Evolutionary conservation across 257 asterid species (phyloP).

Genomic region (Capsicum baccatum): DNA sequence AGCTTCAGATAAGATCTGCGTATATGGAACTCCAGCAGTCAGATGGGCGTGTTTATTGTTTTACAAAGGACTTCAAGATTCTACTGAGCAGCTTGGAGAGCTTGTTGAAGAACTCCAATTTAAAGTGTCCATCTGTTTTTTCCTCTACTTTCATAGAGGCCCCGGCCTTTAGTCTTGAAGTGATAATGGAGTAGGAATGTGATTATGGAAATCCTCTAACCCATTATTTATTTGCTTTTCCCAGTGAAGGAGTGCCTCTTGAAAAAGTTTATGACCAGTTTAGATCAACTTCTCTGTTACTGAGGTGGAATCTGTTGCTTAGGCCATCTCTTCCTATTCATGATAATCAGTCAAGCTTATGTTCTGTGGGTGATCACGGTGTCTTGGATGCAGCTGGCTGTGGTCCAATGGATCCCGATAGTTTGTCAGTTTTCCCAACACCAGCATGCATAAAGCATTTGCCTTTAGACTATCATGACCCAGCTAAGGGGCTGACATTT

Average conservation of each 20-base stretch:
- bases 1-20: conserved; percentile 69
- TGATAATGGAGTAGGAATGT: conserved; percentile 96
- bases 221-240: conserved; percentile 95
- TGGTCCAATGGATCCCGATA: conserved; percentile 51
- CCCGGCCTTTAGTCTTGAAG: conserved; percentile 79
- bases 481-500: conserved; percentile 89
- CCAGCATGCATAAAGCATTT: conserved; percentile 86
- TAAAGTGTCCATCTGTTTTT: conserved; percentile 60
- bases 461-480: conserved; percentile 91
- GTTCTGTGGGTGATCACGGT: conserved; percentile 47
- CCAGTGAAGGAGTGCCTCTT: conserved; percentile 82
- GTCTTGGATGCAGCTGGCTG: conserved; percentile 53
- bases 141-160: conserved; percentile 81
- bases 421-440: conserved; percentile 66
- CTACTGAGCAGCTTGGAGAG: conserved; percentile 86
- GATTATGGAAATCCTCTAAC: conserved; percentile 93
- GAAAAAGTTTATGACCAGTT: conserved; percentile 87
- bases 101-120: conserved; percentile 70
- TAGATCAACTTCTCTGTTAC: conserved; percentile 87
- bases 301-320: conserved; percentile 84
- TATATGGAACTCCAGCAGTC: conserved; percentile 89
- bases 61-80: conserved; percentile 83
- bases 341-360: conserved; percentile 47
- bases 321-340: conserved; percentile 65
- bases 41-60: conserved; percentile 80